Evolutionary conservation across 345 rosid species (phyloP).

Genomic region (Reutealis trisperma): DNA sequence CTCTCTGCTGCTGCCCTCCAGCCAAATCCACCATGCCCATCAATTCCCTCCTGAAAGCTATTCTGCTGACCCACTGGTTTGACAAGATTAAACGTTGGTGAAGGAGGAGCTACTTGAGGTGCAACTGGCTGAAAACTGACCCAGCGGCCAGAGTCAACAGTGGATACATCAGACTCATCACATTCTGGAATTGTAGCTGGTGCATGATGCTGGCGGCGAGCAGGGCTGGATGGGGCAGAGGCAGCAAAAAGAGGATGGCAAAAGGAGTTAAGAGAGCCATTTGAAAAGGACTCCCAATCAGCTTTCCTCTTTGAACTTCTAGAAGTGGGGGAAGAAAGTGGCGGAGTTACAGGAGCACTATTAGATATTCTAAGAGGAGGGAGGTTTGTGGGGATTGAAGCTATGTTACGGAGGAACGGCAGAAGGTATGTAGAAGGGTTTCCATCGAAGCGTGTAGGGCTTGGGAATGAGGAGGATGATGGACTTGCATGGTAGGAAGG

Average conservation of each 20-base stretch:
- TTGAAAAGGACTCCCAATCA: constrained; percentile 60
- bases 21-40: constrained; percentile 32
- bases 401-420: constrained; percentile 36
- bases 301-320: constrained; percentile 44
- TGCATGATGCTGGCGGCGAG: constrained; percentile 17
- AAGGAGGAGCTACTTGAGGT: constrained; percentile 32
- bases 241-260: constrained; percentile 22
- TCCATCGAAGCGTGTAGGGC: constrained; percentile 29
- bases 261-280: constrained; percentile 40
- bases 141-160: constrained; percentile 39
- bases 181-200: constrained; percentile 37
- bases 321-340: constrained; percentile 32
- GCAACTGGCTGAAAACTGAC: constrained; percentile 26
- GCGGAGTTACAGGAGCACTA: constrained; percentile 44
- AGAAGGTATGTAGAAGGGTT: constrained; percentile 35
- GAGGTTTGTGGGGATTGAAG: constrained; percentile 36
- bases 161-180: constrained; percentile 37
- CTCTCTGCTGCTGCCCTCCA: constrained; percentile 54
- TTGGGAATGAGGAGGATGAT: constrained; percentile 35
- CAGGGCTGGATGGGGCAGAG: constrained; percentile 35
- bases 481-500: constrained; percentile 42
- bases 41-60: constrained; percentile 36
- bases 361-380: constrained; percentile 38
- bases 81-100: constrained; percentile 52
- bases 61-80: constrained; percentile 44